These are phyloP conservation scores for Fragaria ananassa DNA, from an alignment of 306 rosid species.

Conservation along the genomic window DNA sequence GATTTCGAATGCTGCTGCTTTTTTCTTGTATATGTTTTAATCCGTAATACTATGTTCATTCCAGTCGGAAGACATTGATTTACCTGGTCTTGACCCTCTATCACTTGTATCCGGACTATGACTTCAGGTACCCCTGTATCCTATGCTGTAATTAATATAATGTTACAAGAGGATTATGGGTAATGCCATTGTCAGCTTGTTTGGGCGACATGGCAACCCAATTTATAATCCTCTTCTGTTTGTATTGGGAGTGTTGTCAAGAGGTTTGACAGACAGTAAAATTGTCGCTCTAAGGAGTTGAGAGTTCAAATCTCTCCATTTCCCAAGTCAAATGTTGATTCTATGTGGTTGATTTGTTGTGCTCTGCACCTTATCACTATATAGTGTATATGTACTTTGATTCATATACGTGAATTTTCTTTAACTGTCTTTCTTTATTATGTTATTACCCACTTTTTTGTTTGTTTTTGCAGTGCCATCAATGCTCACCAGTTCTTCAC, in stretches of 20 bases:
- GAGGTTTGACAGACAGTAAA: slow-evolving; percentile 98
- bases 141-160: slow-evolving; percentile 21
- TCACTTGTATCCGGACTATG: slow-evolving; percentile 94
- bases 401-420: slow-evolving; percentile 9
- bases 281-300: slow-evolving; percentile 97
- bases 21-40: slow-evolving; percentile 28
- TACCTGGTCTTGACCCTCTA: slow-evolving; percentile 85
- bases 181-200: slow-evolving; percentile 95
- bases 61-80: slow-evolving; percentile 93
- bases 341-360: slow-evolving; percentile 25
- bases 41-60: slow-evolving; percentile 34
- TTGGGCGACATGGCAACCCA: slow-evolving; percentile 98
- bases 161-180: slow-evolving; percentile 82
- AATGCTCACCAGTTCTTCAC: slow-evolving; percentile 96
- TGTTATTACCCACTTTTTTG: slow-evolving; percentile 37
- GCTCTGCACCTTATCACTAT: background rate
- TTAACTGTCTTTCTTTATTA: slow-evolving; percentile 28
- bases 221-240: slow-evolving; percentile 66
- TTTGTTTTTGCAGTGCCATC: slow-evolving; percentile 73
- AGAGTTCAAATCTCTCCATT: slow-evolving; percentile 99
- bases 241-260: slow-evolving; percentile 97
- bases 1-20: slow-evolving; percentile 28
- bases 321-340: slow-evolving; percentile 56
- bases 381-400: background rate
- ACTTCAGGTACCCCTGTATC: slow-evolving; percentile 86